Conservation (phyloP, 2,329 filamentous ascomycete genomes). For the Scedosporium minutisporum region DNA sequence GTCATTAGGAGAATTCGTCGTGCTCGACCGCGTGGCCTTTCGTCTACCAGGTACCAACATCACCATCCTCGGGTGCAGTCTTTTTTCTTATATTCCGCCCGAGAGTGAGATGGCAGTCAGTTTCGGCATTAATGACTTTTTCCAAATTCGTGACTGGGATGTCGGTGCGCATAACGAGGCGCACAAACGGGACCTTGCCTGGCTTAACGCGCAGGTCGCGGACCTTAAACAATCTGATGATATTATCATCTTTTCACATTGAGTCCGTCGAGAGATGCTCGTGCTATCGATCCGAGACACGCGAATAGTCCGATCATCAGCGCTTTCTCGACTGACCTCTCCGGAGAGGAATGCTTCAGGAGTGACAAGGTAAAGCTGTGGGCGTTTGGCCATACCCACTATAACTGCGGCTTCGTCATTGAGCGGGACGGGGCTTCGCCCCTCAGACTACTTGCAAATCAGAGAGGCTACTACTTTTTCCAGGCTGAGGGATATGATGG, state of each 20-base stretch:
- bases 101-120: constrained; percentile 27
- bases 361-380: constrained; percentile 27
- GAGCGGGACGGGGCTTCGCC: constrained; percentile 10
- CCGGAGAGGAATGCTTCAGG: constrained; percentile 25
- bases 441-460: constrained; percentile 17
- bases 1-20: constrained; percentile 26
- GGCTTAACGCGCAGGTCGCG: constrained; percentile 30
- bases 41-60: constrained; percentile 15
- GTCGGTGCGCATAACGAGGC: constrained; percentile 24
- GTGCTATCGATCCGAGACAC: constrained; percentile 25
- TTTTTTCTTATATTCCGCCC: constrained; percentile 37
- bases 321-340: constrained; percentile 31
- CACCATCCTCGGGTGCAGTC: constrained; percentile 26
- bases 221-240: constrained; percentile 7
- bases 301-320: constrained; percentile 16
- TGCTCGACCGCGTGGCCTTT: constrained; percentile 24
- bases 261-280: constrained; percentile 25
- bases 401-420: constrained; percentile 28
- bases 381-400: constrained; percentile 41
- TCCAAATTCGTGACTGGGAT: constrained; percentile 29
- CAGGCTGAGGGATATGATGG: not conserved
- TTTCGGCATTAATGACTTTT: constrained; percentile 41
- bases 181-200: constrained; percentile 28
- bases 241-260: constrained; percentile 32
- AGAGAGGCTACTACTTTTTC: constrained; percentile 19